Evolutionary conservation across 768 basidiomycete species (phyloP).

Genomic region (Mycena belliarum): DNA sequence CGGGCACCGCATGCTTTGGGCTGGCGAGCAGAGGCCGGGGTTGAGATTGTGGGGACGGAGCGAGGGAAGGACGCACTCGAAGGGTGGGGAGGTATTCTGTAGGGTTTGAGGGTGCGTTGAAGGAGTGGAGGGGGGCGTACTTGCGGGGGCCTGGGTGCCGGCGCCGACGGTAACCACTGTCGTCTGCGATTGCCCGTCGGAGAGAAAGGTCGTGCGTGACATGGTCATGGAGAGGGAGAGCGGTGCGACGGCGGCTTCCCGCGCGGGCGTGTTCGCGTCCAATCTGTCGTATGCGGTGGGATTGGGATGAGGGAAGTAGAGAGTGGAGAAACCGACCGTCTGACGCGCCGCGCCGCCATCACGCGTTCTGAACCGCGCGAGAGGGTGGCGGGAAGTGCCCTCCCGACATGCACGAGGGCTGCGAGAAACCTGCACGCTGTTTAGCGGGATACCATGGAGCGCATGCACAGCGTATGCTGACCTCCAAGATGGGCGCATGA

Average conservation of each 20-base stretch:
- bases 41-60: background rate
- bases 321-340: background rate
- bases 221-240: background rate
- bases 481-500: too few species aligned
- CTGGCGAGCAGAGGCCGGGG: background rate
- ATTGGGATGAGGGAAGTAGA: background rate
- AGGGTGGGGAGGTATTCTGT: background rate
- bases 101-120: background rate
- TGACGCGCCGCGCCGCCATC: background rate
- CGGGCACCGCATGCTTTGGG: slow-evolving; percentile 1
- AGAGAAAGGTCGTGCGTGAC: background rate
- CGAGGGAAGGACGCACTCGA: background rate
- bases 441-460: too few species aligned
- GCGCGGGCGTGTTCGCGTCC: background rate
- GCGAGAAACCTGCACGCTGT: too few species aligned
- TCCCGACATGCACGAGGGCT: too few species aligned
- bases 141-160: background rate
- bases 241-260: background rate
- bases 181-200: background rate
- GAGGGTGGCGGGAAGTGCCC: too few species aligned
- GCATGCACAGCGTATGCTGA: too few species aligned
- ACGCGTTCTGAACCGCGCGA: too few species aligned
- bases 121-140: background rate
- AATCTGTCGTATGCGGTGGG: background rate
- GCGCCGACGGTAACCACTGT: background rate